These are phyloP conservation scores for Lipomyces oligophaga DNA, from an alignment of 805 yeast genomes.

Conservation along the genomic window DNA sequence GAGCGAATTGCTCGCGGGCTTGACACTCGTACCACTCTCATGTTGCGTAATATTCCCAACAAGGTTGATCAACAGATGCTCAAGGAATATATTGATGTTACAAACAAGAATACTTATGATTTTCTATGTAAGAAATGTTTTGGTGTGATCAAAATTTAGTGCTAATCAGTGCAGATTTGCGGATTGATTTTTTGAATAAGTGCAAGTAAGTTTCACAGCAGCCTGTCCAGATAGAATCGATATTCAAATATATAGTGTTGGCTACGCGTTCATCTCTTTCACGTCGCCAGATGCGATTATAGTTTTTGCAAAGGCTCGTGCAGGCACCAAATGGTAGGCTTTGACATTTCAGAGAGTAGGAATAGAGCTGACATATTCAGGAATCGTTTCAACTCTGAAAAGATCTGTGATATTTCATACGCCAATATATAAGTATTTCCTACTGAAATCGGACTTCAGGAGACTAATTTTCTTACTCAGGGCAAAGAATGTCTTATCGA, in stretches of 20 bases:
- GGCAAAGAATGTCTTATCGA: slow-evolving; percentile 46
- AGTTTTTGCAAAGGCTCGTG: slow-evolving; percentile 45
- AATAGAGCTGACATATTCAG: slow-evolving; percentile 11
- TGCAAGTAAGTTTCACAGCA: slow-evolving; percentile 40
- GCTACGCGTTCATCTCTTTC: slow-evolving; percentile 54
- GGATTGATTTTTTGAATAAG: slow-evolving; percentile 51
- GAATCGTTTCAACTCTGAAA: slow-evolving; percentile 47
- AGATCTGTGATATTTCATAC: slow-evolving; percentile 49
- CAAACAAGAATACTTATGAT: slow-evolving; percentile 41
- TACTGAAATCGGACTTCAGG: slow-evolving; percentile 1
- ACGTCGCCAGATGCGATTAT: slow-evolving; percentile 45
- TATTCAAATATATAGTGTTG: slow-evolving; percentile 38
- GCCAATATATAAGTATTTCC: slow-evolving; percentile 42
- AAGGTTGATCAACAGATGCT: slow-evolving; percentile 47
- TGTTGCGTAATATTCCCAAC: slow-evolving; percentile 55
- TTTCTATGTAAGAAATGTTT: slow-evolving; percentile 39
- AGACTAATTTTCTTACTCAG: slow-evolving; percentile 36
- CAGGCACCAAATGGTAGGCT: slow-evolving; percentile 46
- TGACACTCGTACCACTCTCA: slow-evolving; percentile 48
- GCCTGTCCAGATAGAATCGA: not conserved
- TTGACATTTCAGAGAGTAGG: not conserved
- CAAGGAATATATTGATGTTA: slow-evolving; percentile 46
- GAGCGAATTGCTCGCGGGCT: slow-evolving; percentile 41
- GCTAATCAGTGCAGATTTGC: slow-evolving; percentile 37
- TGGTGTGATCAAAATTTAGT: not conserved